Evolutionary conservation across 257 asterid genomes (phyloP), one percentile per base, ranked within the genome.

Genomic region (Linderniella brevidens): DNA sequence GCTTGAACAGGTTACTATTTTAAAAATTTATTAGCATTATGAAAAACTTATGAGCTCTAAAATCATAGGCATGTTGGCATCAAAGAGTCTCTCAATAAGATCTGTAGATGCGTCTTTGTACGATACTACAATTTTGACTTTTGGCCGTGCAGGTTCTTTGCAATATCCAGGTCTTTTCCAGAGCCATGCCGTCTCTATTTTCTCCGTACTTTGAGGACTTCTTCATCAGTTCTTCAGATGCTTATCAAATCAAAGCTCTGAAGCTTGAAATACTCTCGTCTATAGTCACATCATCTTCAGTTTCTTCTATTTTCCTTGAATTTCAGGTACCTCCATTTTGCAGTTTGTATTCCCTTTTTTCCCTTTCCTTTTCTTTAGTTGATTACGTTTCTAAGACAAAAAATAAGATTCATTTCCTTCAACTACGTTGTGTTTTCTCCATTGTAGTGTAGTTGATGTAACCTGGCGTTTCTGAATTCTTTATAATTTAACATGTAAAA

Each of bases 241-340:
- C 98, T 47, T 85, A 78, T 66, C 93, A 68, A 65, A 67, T 75
- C 41, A 90, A 81, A 75, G 63, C 78, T 45, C 64, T 90, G 77
- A 90, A 90, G 81, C 94, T 90, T 17, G 98, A 81, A 66, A 85
- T 90, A 65, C 78, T 90, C 46, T 84, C 96, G 49, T 62, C 79
- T 20, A 71, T 90, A 57, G 98, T 79, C 32, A 71, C 94, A 49
- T 67, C 66, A 36, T 64, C 87, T 12, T 78, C 98, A n/a, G 70
- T 85, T 53, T 60, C 85, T 55, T 66, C 79, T 47, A 73, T 90
- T 64, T 79, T 90, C 51, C 65, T 78, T 52, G 98, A 90, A 80
- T 85, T 90, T 73, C 94, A 81, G 98, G 98, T 90, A 69, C 53
- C 59, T 52, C 25, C 29, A 15, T 40, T 32, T 43, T 37, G 12